A percentile compares a stretch with the other conserved stretches of the same genome.
These are phyloP conservation scores for Datura wrightii DNA, from an alignment of 257 asterid species.

Conservation along the genomic window DNA sequence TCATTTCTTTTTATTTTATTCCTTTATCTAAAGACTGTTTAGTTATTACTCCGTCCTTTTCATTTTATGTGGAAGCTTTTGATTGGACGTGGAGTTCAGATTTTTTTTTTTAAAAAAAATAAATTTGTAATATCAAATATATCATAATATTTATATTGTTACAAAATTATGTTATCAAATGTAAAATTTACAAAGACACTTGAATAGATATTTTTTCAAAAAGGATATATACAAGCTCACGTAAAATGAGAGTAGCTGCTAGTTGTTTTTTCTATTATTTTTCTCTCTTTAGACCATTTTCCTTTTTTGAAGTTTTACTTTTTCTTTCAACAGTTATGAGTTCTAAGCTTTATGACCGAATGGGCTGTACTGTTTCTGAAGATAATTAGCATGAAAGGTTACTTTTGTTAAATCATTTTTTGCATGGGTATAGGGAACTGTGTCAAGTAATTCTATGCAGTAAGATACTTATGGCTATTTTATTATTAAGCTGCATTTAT, in stretches of 20 bases:
- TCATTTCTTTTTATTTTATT: conserved; percentile 21
- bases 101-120: no score
- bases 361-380: background rate
- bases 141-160: background rate
- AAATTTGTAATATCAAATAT: background rate
- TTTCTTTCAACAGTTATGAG: conserved; percentile 23
- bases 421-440: conserved; percentile 29
- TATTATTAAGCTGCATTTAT: background rate
- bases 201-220: no score
- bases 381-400: conserved; percentile 21
- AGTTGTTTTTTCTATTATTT: background rate
- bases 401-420: conserved; percentile 24
- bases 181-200: background rate
- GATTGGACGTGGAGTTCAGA: background rate
- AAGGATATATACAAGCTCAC: background rate
- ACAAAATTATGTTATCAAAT: background rate
- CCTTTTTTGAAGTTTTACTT: background rate
- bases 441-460: conserved; percentile 19
- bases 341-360: conserved; percentile 24
- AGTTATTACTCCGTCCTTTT: background rate
- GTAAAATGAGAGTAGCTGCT: background rate
- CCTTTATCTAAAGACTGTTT: conserved; percentile 4
- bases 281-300: background rate
- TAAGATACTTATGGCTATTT: background rate
- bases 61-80: background rate